A percentile compares a stretch with the other conserved stretches of the same genome.
phyloP scores from a whole-genome alignment of 2,329 filamentous ascomycete species.

The Rutstroemia sp. region DNA sequence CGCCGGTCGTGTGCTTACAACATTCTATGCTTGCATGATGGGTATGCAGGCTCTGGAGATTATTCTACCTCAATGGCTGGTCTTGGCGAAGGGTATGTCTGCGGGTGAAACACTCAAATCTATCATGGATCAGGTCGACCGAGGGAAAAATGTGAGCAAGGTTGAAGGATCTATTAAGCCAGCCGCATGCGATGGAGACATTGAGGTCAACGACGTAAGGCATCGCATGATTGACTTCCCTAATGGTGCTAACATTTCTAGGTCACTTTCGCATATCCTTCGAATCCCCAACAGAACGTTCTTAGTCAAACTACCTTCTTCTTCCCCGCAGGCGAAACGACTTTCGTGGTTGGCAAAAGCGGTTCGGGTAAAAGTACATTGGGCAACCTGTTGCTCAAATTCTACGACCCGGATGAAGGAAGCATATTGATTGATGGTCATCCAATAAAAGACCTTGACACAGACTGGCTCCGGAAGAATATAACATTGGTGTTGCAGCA shows the following conservation, averaged over 20 bases:
- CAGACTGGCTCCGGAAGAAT: constrained; percentile 67
- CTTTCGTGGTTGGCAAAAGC: constrained; percentile 77
- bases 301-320: constrained; percentile 56
- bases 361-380: constrained; percentile 92
- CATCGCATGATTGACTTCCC: background rate
- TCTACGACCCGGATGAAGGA: constrained; percentile 63
- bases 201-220: constrained; percentile 62
- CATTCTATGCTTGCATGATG: constrained; percentile 76
- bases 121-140: constrained; percentile 33
- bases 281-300: constrained; percentile 51
- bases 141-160: constrained; percentile 21
- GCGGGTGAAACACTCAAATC: constrained; percentile 58
- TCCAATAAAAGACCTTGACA: constrained; percentile 53
- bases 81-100: constrained; percentile 70
- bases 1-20: constrained; percentile 66
- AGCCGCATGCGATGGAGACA: constrained; percentile 51
- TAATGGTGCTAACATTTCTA: constrained; percentile 31
- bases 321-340: constrained; percentile 65
- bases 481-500: constrained; percentile 78
- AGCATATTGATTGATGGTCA: constrained; percentile 61
- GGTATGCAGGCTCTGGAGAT: constrained; percentile 69
- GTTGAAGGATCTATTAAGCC: constrained; percentile 31
- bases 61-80: constrained; percentile 68
- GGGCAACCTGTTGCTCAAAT: constrained; percentile 68
- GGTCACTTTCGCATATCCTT: constrained; percentile 79